Conservation (phyloP, 192 early-diverging fungal genomes). For the Backusella psychrophila region DNA sequence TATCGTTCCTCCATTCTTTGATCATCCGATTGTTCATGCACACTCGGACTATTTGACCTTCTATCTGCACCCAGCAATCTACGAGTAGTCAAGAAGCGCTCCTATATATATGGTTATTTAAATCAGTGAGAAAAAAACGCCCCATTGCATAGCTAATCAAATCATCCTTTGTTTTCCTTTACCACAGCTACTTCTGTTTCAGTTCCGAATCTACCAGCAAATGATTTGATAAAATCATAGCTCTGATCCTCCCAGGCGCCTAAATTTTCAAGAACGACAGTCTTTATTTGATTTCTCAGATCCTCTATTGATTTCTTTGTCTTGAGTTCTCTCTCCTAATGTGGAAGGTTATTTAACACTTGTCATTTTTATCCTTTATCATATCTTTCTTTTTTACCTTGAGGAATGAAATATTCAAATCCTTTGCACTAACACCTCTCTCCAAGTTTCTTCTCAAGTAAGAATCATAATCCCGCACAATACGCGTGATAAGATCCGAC, state of each 20-base stretch:
- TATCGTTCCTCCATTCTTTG: neutral
- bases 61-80: neutral
- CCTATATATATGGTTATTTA: neutral
- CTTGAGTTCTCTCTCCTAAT: conserved; percentile 67
- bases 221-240: conserved; percentile 70
- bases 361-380: neutral
- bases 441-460: conserved; percentile 83
- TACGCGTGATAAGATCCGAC: conserved; percentile 80
- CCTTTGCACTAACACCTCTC: conserved; percentile 76
- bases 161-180: neutral
- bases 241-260: conserved; percentile 71
- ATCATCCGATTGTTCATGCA: neutral
- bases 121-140: too few species aligned
- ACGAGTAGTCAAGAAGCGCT: conserved; percentile 4
- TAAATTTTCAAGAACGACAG: conserved; percentile 64
- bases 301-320: conserved; percentile 72
- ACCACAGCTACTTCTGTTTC: conserved; percentile 46
- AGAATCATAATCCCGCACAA: conserved; percentile 81
- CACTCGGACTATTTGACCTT: neutral
- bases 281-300: conserved; percentile 63
- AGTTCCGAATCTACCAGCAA: conserved; percentile 62
- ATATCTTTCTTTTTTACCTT: conserved; percentile 45
- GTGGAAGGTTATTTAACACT: neutral
- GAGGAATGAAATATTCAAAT: conserved; percentile 77
- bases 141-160: neutral